Conservation (phyloP, 768 basidiomycete species). For the Tylopilus rubrobrunneus region DNA sequence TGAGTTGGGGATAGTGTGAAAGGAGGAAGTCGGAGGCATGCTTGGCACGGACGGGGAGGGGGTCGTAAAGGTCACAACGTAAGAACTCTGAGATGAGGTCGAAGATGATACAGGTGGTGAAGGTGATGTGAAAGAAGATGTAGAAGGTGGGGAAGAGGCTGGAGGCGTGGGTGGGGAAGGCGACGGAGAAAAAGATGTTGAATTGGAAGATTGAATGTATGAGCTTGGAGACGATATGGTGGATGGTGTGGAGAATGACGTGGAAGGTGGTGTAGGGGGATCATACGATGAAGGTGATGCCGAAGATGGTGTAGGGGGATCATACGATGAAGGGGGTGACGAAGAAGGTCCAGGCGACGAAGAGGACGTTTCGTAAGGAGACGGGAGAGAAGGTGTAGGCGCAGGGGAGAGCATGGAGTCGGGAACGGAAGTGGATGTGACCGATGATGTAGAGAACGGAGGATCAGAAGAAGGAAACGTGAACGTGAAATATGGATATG, state of each 20-base stretch:
- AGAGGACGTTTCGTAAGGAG: neutral
- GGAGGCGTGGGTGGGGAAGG: neutral
- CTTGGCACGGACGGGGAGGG: neutral
- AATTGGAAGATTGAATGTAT: neutral
- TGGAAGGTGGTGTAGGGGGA: neutral
- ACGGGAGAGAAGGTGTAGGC: neutral
- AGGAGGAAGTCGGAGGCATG: constrained; percentile 1
- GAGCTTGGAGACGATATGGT: neutral
- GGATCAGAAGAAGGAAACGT: neutral
- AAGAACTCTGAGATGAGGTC: neutral
- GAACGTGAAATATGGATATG: neutral
- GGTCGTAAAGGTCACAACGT: neutral
- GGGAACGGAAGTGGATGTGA: neutral
- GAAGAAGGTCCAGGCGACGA: neutral
- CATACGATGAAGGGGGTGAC: neutral
- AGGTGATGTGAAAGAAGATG: neutral
- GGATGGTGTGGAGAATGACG: neutral
- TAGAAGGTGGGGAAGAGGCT: neutral
- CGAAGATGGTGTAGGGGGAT: neutral
- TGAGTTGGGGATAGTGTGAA: constrained; percentile 4
- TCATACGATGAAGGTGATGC: neutral
- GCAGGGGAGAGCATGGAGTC: too few relatives aligned
- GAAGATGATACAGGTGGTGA: neutral
- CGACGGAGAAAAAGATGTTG: neutral
- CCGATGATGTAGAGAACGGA: neutral